Percentiles rank a stretch among this genome's conserved stretches.
These are phyloP conservation scores for Alternaria novae-zelandiae DNA, from an alignment of 2,329 filamentous ascomycete genomes.

Conservation along the genomic window DNA sequence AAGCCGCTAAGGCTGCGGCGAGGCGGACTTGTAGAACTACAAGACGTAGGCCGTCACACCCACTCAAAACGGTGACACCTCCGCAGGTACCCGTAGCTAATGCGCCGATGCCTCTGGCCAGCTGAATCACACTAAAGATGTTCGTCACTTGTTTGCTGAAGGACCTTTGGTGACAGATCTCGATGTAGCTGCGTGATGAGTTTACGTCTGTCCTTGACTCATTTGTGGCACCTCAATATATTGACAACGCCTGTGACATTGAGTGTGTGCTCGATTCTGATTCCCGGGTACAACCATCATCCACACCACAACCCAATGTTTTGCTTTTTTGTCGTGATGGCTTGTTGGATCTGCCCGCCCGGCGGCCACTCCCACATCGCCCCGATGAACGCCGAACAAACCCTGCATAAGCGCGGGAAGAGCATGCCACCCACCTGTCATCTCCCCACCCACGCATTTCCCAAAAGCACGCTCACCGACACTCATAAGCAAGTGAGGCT, in stretches of 20 bases:
- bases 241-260: not conserved
- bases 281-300: not conserved
- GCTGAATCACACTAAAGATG: not conserved
- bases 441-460: not conserved
- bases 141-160: not conserved
- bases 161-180: not conserved
- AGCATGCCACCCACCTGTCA: not conserved
- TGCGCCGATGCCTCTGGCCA: not conserved
- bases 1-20: not conserved
- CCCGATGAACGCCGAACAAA: not conserved
- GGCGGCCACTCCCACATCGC: not conserved
- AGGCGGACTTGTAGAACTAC: not conserved
- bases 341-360: not conserved
- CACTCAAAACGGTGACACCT: not conserved
- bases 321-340: not conserved
- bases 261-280: not conserved
- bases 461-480: not conserved
- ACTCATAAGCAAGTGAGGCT: not conserved
- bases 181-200: not conserved
- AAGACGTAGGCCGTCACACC: not conserved
- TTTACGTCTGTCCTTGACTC: not conserved
- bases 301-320: not conserved
- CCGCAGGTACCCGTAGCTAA: slow-evolving; percentile 2
- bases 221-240: not conserved
- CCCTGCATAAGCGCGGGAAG: slow-evolving; percentile 22